phyloP scores from a whole-genome alignment of 2,329 filamentous ascomycete genomes.

The Claviceps africana region DNA sequence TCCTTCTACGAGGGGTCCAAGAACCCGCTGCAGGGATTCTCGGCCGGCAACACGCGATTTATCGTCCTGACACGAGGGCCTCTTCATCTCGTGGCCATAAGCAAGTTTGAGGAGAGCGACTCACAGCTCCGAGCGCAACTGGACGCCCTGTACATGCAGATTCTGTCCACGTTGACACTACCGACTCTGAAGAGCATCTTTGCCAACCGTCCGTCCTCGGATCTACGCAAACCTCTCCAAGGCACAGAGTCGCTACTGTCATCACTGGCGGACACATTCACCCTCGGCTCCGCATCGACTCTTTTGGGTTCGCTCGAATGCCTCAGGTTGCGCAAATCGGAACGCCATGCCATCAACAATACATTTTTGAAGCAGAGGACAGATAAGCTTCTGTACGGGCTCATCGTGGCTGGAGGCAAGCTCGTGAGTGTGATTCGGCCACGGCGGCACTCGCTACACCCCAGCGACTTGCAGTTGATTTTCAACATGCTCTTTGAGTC shows the following conservation, averaged over 20 bases:
- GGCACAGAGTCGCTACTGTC: slow-evolving; percentile 86
- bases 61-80: slow-evolving; percentile 75
- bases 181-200: slow-evolving; percentile 81
- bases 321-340: slow-evolving; percentile 76
- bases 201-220: slow-evolving; percentile 79
- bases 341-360: slow-evolving; percentile 75
- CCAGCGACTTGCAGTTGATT: slow-evolving; percentile 86
- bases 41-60: slow-evolving; percentile 74
- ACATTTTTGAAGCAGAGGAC: slow-evolving; percentile 67
- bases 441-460: slow-evolving; percentile 87
- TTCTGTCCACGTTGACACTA: slow-evolving; percentile 84
- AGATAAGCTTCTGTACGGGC: slow-evolving; percentile 73
- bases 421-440: slow-evolving; percentile 91
- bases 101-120: slow-evolving; percentile 83
- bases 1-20: slow-evolving; percentile 81
- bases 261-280: slow-evolving; percentile 88
- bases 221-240: slow-evolving; percentile 76
- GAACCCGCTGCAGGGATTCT: slow-evolving; percentile 69
- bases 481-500: slow-evolving; percentile 99
- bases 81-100: slow-evolving; percentile 87
- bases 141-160: slow-evolving; percentile 95
- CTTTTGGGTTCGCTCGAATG: slow-evolving; percentile 86
- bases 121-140: slow-evolving; percentile 74
- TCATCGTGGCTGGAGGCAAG: slow-evolving; percentile 82
- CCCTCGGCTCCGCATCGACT: slow-evolving; percentile 76